Percentiles rank a stretch among this genome's conserved stretches.
These are phyloP conservation scores for Malus asiatica DNA, from an alignment of 306 rosid genomes.

Conservation along the genomic window DNA sequence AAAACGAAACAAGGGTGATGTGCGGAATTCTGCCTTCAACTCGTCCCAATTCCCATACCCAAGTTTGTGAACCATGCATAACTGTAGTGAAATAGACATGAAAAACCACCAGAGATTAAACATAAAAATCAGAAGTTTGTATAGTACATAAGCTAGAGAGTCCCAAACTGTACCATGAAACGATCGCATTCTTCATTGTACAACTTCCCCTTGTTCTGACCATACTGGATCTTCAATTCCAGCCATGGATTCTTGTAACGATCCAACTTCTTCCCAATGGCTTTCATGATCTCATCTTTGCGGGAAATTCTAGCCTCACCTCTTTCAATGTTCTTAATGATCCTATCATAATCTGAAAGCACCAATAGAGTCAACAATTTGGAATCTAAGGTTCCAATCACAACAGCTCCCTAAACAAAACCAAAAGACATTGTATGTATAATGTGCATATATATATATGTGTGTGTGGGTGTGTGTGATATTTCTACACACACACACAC, in stretches of 20 bases:
- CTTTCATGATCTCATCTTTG: constrained; percentile 97
- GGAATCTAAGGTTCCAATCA: neutral
- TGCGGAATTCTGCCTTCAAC: constrained; percentile 92
- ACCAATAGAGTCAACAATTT: constrained; percentile 1
- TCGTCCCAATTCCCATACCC: constrained; percentile 99
- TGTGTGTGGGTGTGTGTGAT: too few species aligned
- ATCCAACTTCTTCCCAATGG: constrained; percentile 93
- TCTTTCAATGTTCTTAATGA: constrained; percentile 93
- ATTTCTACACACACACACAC: too few species aligned
- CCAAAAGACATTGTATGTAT: neutral
- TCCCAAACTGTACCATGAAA: constrained; percentile 61
- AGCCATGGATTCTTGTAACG: constrained; percentile 99
- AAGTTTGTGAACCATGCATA: constrained; percentile 97
- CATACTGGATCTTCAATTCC: constrained; percentile 90
- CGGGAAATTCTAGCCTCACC: constrained; percentile 98
- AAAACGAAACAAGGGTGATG: constrained; percentile 94
- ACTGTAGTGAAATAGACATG: constrained; percentile 32
- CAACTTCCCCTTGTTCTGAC: constrained; percentile 95
- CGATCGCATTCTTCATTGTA: constrained; percentile 99
- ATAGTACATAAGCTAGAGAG: neutral
- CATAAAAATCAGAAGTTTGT: neutral
- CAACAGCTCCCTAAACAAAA: neutral
- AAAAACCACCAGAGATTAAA: neutral
- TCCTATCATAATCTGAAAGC: constrained; percentile 81
- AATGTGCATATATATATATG: too few species aligned